Evolutionary conservation across 768 basidiomycete species (phyloP).

Genomic region (Wakefieldia striispora): DNA sequence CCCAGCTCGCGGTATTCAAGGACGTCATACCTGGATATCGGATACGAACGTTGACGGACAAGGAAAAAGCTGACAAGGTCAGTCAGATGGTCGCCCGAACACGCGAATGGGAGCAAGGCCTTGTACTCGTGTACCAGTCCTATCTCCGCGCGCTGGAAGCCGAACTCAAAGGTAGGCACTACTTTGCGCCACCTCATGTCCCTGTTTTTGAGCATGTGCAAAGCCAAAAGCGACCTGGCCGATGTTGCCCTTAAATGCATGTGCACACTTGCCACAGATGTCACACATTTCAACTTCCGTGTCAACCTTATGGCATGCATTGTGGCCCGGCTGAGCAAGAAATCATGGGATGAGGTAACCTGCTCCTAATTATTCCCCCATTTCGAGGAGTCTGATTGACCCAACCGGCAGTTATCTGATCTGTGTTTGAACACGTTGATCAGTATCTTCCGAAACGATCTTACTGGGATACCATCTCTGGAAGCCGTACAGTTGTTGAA

Average conservation of each 20-base stretch:
- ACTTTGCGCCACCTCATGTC: constrained; percentile 18
- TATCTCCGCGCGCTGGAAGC: constrained; percentile 83
- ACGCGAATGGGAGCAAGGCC: constrained; percentile 94
- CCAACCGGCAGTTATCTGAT: constrained; percentile 66
- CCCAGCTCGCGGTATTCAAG: constrained; percentile 91
- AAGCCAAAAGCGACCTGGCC: constrained; percentile 64
- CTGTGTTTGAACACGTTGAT: constrained; percentile 81
- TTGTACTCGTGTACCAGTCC: constrained; percentile 83
- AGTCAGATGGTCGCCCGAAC: constrained; percentile 87
- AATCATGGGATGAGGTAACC: constrained; percentile 85
- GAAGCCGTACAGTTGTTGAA: constrained; percentile 89
- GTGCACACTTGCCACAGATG: constrained; percentile 79
- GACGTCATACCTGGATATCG: constrained; percentile 96
- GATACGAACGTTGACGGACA: constrained; percentile 86
- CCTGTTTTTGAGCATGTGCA: constrained; percentile 18
- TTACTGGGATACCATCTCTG: constrained; percentile 77
- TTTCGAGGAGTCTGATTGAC: constrained; percentile 4
- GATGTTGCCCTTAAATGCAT: constrained; percentile 78
- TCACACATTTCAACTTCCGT: constrained; percentile 96
- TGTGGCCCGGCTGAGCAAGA: constrained; percentile 77
- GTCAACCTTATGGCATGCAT: constrained; percentile 88
- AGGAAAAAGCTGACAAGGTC: constrained; percentile 90
- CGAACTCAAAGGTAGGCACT: constrained; percentile 70
- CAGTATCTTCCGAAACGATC: constrained; percentile 78
- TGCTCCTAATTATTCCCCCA: neutral